phyloP scores from a whole-genome alignment of 805 yeast species.

The Spathaspora sp. region DNA sequence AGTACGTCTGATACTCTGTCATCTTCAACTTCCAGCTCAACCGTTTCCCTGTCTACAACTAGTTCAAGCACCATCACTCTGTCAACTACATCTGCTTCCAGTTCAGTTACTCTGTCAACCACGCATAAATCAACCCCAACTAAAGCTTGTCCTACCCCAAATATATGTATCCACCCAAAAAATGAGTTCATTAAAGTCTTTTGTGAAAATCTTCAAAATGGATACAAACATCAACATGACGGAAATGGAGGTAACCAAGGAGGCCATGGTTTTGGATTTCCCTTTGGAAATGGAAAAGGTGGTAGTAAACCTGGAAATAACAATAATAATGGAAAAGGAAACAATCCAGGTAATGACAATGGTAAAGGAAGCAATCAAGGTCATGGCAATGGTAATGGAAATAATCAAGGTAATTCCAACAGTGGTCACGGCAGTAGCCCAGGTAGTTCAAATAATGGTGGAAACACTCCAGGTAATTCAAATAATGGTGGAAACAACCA shows the following conservation, averaged over 20 bases:
- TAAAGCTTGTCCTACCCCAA: no score
- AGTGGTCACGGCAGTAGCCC: not conserved
- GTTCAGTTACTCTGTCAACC: no score
- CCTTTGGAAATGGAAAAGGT: not conserved
- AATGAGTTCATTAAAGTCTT: no score
- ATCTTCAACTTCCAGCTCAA: no score
- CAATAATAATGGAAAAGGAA: not conserved
- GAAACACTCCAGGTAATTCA: not conserved
- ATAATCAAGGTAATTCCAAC: no score
- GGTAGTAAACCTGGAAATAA: not conserved
- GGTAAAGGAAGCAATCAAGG: not conserved
- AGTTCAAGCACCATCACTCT: no score
- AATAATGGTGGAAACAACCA: not conserved
- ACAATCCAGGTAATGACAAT: not conserved
- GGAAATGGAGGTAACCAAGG: not conserved
- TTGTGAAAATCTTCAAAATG: not conserved
- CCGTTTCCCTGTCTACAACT: no score
- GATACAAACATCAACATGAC: not conserved
- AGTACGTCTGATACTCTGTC: no score
- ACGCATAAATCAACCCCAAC: no score
- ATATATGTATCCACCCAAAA: no score
- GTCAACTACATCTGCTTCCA: no score
- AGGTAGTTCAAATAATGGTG: not conserved
- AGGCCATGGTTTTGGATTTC: not conserved
- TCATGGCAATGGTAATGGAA: not conserved